phyloP scores from a whole-genome alignment of 208 protist species.

The Lotmaria passim region DNA sequence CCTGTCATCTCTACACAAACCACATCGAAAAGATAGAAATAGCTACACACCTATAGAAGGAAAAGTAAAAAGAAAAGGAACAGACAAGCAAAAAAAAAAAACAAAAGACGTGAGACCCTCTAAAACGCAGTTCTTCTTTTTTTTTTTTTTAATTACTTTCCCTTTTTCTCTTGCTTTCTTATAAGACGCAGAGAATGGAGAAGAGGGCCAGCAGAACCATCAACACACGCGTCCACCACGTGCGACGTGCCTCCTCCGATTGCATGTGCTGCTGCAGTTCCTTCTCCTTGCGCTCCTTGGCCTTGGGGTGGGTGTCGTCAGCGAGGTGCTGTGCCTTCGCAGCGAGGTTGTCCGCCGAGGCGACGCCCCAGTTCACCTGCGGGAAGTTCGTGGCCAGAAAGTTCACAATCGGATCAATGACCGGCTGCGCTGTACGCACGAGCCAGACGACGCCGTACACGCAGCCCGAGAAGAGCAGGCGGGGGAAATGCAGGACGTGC shows the following conservation, averaged over 20 bases:
- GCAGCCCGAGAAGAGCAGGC: constrained; percentile 70
- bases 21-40: too few relatives aligned
- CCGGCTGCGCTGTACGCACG: constrained; percentile 57
- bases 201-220: constrained; percentile 71
- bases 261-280: constrained; percentile 33
- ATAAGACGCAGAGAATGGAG: constrained; percentile 69
- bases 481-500: constrained; percentile 83
- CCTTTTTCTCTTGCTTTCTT: too few relatives aligned
- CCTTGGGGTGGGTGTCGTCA: constrained; percentile 50
- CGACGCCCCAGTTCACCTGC: constrained; percentile 68
- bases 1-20: too few relatives aligned
- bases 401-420: constrained; percentile 66
- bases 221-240: constrained; percentile 72
- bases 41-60: too few relatives aligned
- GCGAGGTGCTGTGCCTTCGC: constrained; percentile 62
- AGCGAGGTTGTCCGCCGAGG: constrained; percentile 70
- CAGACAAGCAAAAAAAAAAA: neutral
- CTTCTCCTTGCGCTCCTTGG: constrained; percentile 42
- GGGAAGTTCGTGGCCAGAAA: constrained; percentile 60
- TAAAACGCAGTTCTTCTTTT: too few relatives aligned
- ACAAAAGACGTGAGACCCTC: neutral
- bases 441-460: constrained; percentile 67
- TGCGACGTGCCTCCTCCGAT: constrained; percentile 46
- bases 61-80: too few relatives aligned
- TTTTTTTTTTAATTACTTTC: too few relatives aligned